These are phyloP conservation scores for Guadua angustifolia DNA, from an alignment of 176 grass and related monocot genomes.

Conservation along the genomic window DNA sequence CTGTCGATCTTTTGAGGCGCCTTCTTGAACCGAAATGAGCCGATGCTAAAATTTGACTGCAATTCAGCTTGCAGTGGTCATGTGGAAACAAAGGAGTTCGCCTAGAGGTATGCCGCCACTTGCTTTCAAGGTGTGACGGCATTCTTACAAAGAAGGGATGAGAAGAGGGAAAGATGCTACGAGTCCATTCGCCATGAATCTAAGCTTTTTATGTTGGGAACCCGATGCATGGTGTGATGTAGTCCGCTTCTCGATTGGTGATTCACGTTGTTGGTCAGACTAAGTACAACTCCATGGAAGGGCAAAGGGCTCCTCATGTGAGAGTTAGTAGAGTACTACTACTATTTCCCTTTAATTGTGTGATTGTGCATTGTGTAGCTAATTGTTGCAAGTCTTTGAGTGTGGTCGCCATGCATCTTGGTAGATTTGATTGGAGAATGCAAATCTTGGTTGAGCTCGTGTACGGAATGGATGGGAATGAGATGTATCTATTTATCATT, in stretches of 20 bases:
- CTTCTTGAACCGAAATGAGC: too few species aligned
- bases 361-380: conserved; percentile 17
- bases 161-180: too few species aligned
- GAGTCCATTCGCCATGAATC: too few species aligned
- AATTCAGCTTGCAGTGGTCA: too few species aligned
- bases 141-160: too few species aligned
- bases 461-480: background rate
- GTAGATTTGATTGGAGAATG: conserved; percentile 2
- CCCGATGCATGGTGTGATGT: background rate
- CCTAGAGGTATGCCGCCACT: too few species aligned
- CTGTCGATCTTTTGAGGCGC: too few species aligned
- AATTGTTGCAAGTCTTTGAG: background rate
- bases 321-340: conserved; percentile 17
- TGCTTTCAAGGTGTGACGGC: too few species aligned
- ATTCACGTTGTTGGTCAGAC: background rate
- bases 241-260: background rate
- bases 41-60: too few species aligned
- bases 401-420: background rate
- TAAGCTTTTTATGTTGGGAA: background rate
- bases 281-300: conserved; percentile 40
- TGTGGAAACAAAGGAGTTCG: too few species aligned
- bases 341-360: background rate
- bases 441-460: background rate
- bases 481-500: background rate
- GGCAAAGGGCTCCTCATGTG: conserved; percentile 33